phyloP scores from a whole-genome alignment of 2,329 filamentous ascomycete genomes.

The Ceratocystis colombiana region DNA sequence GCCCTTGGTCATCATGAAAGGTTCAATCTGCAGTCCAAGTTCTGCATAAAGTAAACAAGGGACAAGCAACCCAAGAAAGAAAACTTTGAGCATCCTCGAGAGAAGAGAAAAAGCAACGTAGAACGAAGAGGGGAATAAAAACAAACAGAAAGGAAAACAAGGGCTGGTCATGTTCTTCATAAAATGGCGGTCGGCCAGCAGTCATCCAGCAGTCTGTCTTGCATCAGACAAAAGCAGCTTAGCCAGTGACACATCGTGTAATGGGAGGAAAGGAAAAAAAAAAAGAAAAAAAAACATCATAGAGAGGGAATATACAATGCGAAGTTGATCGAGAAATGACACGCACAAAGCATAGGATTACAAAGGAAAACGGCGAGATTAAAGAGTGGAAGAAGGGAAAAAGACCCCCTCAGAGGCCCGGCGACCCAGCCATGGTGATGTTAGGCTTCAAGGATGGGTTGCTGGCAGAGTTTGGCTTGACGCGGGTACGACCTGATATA shows the following conservation, averaged over 20 bases:
- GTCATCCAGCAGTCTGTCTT: neutral
- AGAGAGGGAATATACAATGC: constrained; percentile 6
- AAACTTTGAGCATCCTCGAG: neutral
- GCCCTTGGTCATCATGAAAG: no score
- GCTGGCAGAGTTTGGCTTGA: constrained; percentile 54
- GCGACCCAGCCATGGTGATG: constrained; percentile 24
- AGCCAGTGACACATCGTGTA: constrained; percentile 2
- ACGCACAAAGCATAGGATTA: neutral
- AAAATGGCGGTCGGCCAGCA: neutral
- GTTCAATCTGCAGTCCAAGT: no score
- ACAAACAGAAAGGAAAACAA: constrained; percentile 25
- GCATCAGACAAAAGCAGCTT: neutral
- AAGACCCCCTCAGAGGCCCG: neutral
- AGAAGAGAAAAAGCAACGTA: constrained; percentile 1
- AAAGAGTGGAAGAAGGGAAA: constrained; percentile 7
- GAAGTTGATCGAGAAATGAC: neutral
- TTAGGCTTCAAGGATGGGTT: constrained; percentile 38
- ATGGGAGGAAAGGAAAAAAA: neutral
- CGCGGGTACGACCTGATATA: constrained; percentile 49
- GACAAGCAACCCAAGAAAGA: neutral
- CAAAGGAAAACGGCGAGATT: neutral
- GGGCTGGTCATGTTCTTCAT: constrained; percentile 13
- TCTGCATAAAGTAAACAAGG: neutral
- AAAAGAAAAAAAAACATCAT: neutral
- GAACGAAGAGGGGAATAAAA: constrained; percentile 15